These are phyloP conservation scores for Trichoderma erinaceum DNA, from an alignment of 495 filamentous ascomycete species.

Conservation along the genomic window DNA sequence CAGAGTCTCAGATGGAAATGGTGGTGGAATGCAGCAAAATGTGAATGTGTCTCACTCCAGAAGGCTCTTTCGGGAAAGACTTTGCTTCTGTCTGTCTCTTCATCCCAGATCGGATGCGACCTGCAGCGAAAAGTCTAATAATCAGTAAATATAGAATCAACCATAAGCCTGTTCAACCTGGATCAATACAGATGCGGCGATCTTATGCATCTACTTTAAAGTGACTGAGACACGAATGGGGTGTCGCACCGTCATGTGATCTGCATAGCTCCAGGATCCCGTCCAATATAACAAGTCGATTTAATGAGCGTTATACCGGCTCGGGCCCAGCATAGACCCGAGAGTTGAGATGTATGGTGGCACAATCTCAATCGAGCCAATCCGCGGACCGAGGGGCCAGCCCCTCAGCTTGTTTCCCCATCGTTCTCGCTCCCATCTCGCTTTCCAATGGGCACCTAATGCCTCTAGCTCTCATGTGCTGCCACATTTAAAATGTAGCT, in stretches of 20 bases:
- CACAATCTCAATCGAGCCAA: slow-evolving; percentile 1
- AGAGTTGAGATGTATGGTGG: slow-evolving; percentile 6
- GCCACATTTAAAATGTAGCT: too few species aligned
- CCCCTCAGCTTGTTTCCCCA: not conserved
- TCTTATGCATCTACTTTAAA: not conserved
- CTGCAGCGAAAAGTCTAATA: not conserved
- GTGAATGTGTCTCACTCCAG: not conserved
- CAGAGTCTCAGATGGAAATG: not conserved
- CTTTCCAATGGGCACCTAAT: too few species aligned
- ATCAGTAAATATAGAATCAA: not conserved
- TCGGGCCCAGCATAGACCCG: not conserved
- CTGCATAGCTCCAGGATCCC: not conserved
- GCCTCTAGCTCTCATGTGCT: too few species aligned
- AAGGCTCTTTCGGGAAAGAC: not conserved
- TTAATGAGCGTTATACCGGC: not conserved
- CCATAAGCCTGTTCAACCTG: not conserved
- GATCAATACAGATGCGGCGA: not conserved
- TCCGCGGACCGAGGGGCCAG: not conserved
- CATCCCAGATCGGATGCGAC: not conserved
- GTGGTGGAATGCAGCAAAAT: not conserved
- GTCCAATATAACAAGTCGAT: not conserved
- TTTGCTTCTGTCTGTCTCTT: not conserved
- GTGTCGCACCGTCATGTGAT: slow-evolving; percentile 8
- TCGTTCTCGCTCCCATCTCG: not conserved
- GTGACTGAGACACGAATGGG: not conserved